Conservation (phyloP, 179 eudicot species). For the Gypsophila paniculata region DNA sequence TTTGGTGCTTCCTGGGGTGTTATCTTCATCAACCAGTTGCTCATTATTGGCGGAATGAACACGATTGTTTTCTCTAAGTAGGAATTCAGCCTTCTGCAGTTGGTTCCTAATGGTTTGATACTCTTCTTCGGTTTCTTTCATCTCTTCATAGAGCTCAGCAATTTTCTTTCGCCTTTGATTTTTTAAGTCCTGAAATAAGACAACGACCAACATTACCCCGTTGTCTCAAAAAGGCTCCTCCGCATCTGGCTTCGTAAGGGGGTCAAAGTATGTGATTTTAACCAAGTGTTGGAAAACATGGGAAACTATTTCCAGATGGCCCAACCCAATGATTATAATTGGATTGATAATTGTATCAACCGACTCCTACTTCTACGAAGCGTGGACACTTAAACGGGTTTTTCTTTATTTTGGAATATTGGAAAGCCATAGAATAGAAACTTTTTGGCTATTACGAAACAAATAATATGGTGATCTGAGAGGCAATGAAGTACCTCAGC, state of each 20-base stretch:
- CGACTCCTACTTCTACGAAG: neutral
- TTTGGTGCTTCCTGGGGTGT: constrained; percentile 25
- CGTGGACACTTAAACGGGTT: neutral
- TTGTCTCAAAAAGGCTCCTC: neutral
- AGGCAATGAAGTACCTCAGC: constrained; percentile 36
- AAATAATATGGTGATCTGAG: neutral
- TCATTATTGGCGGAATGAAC: constrained; percentile 24
- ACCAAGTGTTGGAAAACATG: no score
- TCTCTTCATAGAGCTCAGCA: constrained; percentile 37
- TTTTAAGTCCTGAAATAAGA: constrained; percentile 44
- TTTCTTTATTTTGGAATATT: neutral
- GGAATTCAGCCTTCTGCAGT: constrained; percentile 41
- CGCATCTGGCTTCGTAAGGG: neutral
- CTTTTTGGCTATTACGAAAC: neutral
- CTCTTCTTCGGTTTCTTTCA: constrained; percentile 53
- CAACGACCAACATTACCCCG: neutral
- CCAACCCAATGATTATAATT: neutral
- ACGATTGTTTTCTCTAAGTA: constrained; percentile 44
- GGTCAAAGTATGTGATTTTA: neutral
- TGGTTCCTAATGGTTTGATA: constrained; percentile 30
- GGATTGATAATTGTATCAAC: neutral
- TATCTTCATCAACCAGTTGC: constrained; percentile 29
- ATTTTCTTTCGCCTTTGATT: constrained; percentile 45
- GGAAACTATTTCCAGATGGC: neutral
- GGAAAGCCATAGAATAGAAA: neutral